A percentile compares a stretch with the other conserved stretches of the same genome.
phyloP scores from a whole-genome alignment of 176 grass and related monocot genomes.

The Raddia guianensis region DNA sequence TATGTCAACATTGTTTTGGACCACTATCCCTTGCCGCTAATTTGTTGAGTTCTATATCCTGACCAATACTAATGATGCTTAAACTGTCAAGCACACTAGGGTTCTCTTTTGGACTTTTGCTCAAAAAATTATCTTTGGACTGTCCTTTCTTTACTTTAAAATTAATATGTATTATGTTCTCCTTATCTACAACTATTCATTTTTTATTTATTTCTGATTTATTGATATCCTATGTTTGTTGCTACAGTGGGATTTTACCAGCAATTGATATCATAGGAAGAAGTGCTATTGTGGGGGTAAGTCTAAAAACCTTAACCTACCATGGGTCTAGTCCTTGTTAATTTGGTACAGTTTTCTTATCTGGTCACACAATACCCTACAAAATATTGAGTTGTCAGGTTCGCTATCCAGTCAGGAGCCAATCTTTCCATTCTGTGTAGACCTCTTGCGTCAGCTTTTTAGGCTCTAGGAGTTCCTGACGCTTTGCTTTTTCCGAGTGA shows the following conservation, averaged over 20 bases:
- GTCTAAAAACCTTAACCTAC: conserved; percentile 12
- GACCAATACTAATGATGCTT: conserved; percentile 23
- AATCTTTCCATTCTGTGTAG: conserved; percentile 17
- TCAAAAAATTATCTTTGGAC: neutral
- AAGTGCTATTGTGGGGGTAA: conserved; percentile 81
- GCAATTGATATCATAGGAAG: conserved; percentile 81
- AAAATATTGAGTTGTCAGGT: conserved; percentile 12
- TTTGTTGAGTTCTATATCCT: neutral
- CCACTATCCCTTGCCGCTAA: neutral
- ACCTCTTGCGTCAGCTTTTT: neutral
- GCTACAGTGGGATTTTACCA: conserved; percentile 82
- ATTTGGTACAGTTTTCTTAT: neutral
- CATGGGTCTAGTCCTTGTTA: neutral
- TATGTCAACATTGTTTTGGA: neutral
- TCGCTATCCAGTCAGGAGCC: neutral
- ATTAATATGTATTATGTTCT: neutral
- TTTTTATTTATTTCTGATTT: conserved; percentile 25
- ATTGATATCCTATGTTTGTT: conserved; percentile 18
- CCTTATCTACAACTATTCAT: neutral
- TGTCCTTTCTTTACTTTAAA: neutral
- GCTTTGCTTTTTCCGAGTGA: neutral
- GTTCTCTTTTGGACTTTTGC: neutral
- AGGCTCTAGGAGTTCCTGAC: neutral
- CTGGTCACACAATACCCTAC: neutral
- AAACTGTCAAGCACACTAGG: neutral